A percentile compares a stretch with the other conserved stretches of the same genome.
Evolutionary conservation across 768 basidiomycete species (phyloP).

Genomic region (Kwoniella pini): DNA sequence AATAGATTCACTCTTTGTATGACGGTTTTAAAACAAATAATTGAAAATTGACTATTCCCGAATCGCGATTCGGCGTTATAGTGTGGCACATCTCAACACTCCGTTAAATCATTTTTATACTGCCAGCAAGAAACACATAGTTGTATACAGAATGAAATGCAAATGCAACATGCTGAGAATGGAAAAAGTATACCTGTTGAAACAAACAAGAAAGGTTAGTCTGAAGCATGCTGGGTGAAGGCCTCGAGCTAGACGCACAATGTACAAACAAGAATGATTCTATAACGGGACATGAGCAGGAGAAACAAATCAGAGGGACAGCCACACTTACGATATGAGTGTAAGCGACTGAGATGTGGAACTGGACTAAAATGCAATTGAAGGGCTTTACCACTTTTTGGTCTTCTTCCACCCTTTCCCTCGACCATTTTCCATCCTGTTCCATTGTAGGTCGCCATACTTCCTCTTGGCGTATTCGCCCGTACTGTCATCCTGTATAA

Average conservation of each 20-base stretch:
- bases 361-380: not conserved
- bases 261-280: constrained; percentile 9
- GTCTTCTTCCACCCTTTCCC: constrained; percentile 54
- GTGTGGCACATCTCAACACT: not conserved
- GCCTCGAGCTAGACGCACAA: constrained; percentile 7
- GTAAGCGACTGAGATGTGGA: not conserved
- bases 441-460: constrained; percentile 50
- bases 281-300: not conserved
- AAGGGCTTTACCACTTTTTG: constrained; percentile 40
- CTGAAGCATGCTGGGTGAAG: not conserved
- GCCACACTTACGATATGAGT: not conserved
- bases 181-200: constrained; percentile 10
- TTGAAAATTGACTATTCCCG: constrained; percentile 13
- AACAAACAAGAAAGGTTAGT: not conserved
- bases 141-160: not conserved
- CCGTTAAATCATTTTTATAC: not conserved
- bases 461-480: constrained; percentile 53
- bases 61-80: constrained; percentile 10
- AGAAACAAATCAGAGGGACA: not conserved
- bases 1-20: not conserved
- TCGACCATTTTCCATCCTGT: constrained; percentile 51
- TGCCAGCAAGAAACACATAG: not conserved
- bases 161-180: constrained; percentile 5
- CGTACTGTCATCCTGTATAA: constrained; percentile 41
- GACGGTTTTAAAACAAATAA: not conserved